phyloP scores from a whole-genome alignment of 1,139 yeast genomes.

The Suhomyces panamericanus region DNA sequence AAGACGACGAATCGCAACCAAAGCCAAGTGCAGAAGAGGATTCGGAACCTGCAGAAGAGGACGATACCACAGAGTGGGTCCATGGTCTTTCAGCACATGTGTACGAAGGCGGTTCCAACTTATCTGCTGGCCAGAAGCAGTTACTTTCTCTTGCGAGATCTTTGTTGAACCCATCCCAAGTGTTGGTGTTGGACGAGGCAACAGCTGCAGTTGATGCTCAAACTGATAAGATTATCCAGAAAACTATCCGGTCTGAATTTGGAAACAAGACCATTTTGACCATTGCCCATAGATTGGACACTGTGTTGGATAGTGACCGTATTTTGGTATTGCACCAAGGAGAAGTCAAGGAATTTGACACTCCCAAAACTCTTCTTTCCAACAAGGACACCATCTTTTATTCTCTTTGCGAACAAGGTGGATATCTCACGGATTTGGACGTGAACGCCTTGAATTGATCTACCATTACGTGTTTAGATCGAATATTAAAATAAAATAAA shows the following conservation, averaged over 20 bases:
- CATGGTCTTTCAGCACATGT: slow-evolving; percentile 24
- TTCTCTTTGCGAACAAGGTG: slow-evolving; percentile 36
- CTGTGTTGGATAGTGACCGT: slow-evolving; percentile 37
- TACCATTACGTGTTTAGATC: not conserved
- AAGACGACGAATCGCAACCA: slow-evolving; percentile 17
- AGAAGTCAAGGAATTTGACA: slow-evolving; percentile 32
- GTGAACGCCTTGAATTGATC: slow-evolving; percentile 3
- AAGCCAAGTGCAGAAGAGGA: slow-evolving; percentile 10
- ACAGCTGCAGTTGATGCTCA: slow-evolving; percentile 42
- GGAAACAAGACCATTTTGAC: slow-evolving; percentile 37
- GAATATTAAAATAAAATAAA: no score
- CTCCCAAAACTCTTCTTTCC: slow-evolving; percentile 30
- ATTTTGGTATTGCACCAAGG: slow-evolving; percentile 36
- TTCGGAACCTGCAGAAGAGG: slow-evolving; percentile 15
- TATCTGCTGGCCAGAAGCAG: slow-evolving; percentile 41
- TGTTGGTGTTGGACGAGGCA: slow-evolving; percentile 39
- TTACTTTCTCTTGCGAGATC: slow-evolving; percentile 41
- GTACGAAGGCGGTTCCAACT: slow-evolving; percentile 37
- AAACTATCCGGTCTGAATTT: slow-evolving; percentile 34
- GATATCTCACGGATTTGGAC: slow-evolving; percentile 17
- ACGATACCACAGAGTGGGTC: slow-evolving; percentile 12
- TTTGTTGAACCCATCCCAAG: slow-evolving; percentile 32
- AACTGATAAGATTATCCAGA: slow-evolving; percentile 38
- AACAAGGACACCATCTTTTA: slow-evolving; percentile 29
- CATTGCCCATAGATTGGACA: slow-evolving; percentile 40